phyloP scores from a whole-genome alignment of 2,329 filamentous ascomycete genomes.

The Fusarium sp. region DNA sequence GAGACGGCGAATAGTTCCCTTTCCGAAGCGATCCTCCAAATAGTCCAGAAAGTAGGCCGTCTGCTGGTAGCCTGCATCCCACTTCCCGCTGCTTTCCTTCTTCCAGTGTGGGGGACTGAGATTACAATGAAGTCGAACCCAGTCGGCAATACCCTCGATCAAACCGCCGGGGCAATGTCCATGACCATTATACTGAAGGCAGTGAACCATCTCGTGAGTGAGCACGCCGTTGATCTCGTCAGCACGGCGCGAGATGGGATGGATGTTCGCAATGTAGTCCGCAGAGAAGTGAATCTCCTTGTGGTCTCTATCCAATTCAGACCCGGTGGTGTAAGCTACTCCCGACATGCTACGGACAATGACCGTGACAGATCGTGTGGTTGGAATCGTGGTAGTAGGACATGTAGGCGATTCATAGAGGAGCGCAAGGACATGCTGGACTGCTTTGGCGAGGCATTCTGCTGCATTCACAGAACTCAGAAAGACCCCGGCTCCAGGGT shows the following conservation, averaged over 20 bases:
- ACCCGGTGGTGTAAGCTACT: slow-evolving; percentile 89
- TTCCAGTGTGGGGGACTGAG: slow-evolving; percentile 88
- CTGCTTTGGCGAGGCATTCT: slow-evolving; percentile 69
- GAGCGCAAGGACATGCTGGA: slow-evolving; percentile 74
- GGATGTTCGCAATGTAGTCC: slow-evolving; percentile 71
- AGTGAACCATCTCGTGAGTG: slow-evolving; percentile 94
- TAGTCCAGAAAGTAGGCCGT: slow-evolving; percentile 93
- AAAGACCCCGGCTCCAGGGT: slow-evolving; percentile 73
- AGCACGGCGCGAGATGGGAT: slow-evolving; percentile 54
- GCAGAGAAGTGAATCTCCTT: slow-evolving; percentile 94
- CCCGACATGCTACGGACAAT: slow-evolving; percentile 82
- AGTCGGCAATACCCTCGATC: slow-evolving; percentile 93
- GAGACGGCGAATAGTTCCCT: slow-evolving; percentile 69
- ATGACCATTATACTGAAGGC: slow-evolving; percentile 82
- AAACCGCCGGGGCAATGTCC: slow-evolving; percentile 76
- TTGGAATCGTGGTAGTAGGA: slow-evolving; percentile 58
- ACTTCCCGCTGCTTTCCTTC: slow-evolving; percentile 66
- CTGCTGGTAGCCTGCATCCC: slow-evolving; percentile 90
- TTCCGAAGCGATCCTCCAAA: slow-evolving; percentile 74
- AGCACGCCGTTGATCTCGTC: slow-evolving; percentile 84
- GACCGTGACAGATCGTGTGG: slow-evolving; percentile 87
- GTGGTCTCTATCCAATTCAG: slow-evolving; percentile 82
- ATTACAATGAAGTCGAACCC: slow-evolving; percentile 80
- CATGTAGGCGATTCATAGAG: slow-evolving; percentile 71
- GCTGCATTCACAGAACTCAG: slow-evolving; percentile 72